Evolutionary conservation across 305 asterid species (phyloP).

Genomic region (Stenogyne calaminthoides): DNA sequence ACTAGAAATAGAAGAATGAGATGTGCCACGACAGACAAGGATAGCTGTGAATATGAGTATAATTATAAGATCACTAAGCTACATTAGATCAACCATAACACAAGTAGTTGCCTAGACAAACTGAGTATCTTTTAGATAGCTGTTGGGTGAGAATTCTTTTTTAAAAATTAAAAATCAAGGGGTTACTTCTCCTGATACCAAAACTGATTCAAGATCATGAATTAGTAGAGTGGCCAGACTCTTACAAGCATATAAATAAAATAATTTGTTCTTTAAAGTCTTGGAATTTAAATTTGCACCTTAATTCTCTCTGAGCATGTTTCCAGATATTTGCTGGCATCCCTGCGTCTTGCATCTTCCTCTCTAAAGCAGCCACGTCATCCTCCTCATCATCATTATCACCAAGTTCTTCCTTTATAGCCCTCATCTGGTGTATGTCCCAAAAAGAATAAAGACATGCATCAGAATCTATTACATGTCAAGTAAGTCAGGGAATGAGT

Average conservation of each 20-base stretch:
- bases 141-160: slow-evolving; percentile 16
- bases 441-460: slow-evolving; percentile 22
- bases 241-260: slow-evolving; percentile 7
- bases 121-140: slow-evolving; percentile 22
- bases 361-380: slow-evolving; percentile 90
- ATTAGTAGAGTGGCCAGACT: slow-evolving; percentile 9
- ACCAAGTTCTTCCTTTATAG: slow-evolving; percentile 97
- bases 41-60: not conserved
- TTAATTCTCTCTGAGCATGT: slow-evolving; percentile 92
- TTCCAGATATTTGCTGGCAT: slow-evolving; percentile 98
- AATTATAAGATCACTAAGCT: slow-evolving; percentile 21
- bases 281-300: slow-evolving; percentile 43
- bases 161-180: not conserved
- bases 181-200: slow-evolving; percentile 13
- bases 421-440: slow-evolving; percentile 79
- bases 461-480: slow-evolving; percentile 20
- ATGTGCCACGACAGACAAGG: not conserved
- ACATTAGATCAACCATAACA: slow-evolving; percentile 19
- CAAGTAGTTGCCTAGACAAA: not conserved
- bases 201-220: slow-evolving; percentile 12
- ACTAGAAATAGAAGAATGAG: not conserved
- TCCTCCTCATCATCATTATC: slow-evolving; percentile 98
- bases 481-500: slow-evolving; percentile 17
- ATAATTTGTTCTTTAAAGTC: slow-evolving; percentile 4
- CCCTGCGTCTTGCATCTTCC: slow-evolving; percentile 96